Conservation (phyloP, 2,329 filamentous ascomycete genomes). For the Pochonia chlamydosporia region DNA sequence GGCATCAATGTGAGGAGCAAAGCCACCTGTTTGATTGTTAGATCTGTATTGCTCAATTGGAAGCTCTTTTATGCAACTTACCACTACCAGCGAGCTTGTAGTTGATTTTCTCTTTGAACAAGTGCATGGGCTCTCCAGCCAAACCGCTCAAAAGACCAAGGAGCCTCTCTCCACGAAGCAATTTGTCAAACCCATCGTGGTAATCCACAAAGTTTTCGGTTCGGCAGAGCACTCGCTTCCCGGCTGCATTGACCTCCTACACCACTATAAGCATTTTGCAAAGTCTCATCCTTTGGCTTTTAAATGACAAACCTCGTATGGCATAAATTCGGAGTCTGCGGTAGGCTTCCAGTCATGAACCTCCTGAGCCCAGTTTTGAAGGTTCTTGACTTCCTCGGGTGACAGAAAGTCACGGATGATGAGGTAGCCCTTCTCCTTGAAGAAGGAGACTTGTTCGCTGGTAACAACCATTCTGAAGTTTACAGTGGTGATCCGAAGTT, state of each 20-base stretch:
- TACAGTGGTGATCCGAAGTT: background rate
- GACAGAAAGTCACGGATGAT: slow-evolving; percentile 13
- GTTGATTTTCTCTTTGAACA: slow-evolving; percentile 17
- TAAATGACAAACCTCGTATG: slow-evolving; percentile 5
- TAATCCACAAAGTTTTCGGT: slow-evolving; percentile 15
- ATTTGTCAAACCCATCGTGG: slow-evolving; percentile 11
- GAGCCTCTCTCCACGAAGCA: slow-evolving; percentile 12
- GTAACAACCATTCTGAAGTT: slow-evolving; percentile 6
- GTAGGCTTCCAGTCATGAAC: slow-evolving; percentile 13
- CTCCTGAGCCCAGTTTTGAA: slow-evolving; percentile 13
- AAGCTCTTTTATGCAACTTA: background rate
- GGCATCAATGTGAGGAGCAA: slow-evolving; percentile 17
- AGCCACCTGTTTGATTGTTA: slow-evolving; percentile 8
- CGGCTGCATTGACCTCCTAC: slow-evolving; percentile 12
- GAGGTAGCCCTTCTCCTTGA: slow-evolving; percentile 13
- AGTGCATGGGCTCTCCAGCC: slow-evolving; percentile 12
- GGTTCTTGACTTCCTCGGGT: slow-evolving; percentile 3
- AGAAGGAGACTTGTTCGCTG: slow-evolving; percentile 7
- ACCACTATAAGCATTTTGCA: background rate
- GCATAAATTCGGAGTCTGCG: slow-evolving; percentile 10
- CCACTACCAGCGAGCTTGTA: slow-evolving; percentile 15
- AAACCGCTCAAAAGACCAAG: slow-evolving; percentile 10
- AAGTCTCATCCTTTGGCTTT: no score
- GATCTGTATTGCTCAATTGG: no score
- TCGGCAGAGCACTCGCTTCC: slow-evolving; percentile 13